Base-by-base conservation (phyloP, 768 basidiomycete species). In the Tylopilus subfusipes region DNA sequence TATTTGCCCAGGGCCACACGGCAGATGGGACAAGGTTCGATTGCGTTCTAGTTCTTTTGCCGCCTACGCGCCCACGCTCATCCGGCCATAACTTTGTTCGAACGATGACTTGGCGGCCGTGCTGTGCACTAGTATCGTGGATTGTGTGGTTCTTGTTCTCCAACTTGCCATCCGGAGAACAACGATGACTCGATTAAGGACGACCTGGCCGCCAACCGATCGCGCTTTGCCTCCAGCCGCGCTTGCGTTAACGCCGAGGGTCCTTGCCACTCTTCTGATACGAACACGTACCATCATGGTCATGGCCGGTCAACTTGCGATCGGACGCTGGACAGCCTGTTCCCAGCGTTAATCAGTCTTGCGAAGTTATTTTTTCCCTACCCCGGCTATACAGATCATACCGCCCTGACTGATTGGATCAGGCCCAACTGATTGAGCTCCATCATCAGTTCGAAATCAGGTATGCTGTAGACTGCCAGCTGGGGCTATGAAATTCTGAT, bases 401-500 rank as follows among this genome's bases (percentile, higher is more conserved):
- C 31, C 31, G 12, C 40, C 50, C 24, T 43, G 46, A 48, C 22
- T 59, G 60, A 62, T 62, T 51, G 52, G 42, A 61, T 61, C 60
- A 63, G 5, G 18, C 38, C 43, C 10, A 52, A 46, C 22, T 55
- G 57, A 63, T 63, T 25, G 42, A 29, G 43, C 39, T 5, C 21
- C 50, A 59, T 50, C 50, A 59, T 50, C 52, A 50, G n/a, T 42
- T 44, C 31, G 27, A 30, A 47, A 47, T 52, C 31, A 50, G 39
- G 34, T 39, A 49, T 45, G 30, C 45, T 52, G 36, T 50, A 40
- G 45, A 42, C 36, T 34, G 48, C 24, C 36, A 52, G 13, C 21
- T n/a, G 51, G 38, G 31, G 60, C 56, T 43, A 31, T 52, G 50
- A 39, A 50, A 49, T 31, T 30, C 29, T 36, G 48, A 55, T 54